Percentiles rank a stretch among this genome's conserved stretches.
Evolutionary conservation across 495 filamentous ascomycete genomes (phyloP).

Genomic region (Pyronema omphalodes): DNA sequence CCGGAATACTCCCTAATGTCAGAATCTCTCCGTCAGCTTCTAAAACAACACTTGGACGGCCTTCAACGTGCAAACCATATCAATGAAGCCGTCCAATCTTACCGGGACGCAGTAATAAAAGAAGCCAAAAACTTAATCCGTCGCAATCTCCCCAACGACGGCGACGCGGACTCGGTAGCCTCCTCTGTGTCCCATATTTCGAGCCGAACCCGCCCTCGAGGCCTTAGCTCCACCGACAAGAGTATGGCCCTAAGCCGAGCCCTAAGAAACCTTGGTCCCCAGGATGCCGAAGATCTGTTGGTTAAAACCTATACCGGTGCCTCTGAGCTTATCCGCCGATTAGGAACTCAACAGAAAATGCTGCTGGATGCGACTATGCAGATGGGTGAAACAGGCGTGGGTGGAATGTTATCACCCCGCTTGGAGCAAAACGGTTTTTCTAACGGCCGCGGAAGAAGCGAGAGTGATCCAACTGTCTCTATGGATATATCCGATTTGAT

Average conservation of each 20-base stretch:
- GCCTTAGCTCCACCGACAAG: slow-evolving; percentile 69
- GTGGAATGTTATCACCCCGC: slow-evolving; percentile 23
- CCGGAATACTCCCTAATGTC: slow-evolving; percentile 23
- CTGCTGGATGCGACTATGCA: slow-evolving; percentile 80
- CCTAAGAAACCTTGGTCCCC: slow-evolving; percentile 61
- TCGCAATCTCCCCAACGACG: slow-evolving; percentile 67
- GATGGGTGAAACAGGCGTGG: slow-evolving; percentile 23
- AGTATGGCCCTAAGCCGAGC: slow-evolving; percentile 81
- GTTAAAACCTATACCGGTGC: slow-evolving; percentile 67
- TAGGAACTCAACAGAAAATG: slow-evolving; percentile 83
- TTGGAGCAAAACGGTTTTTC: slow-evolving; percentile 21
- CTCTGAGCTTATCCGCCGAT: slow-evolving; percentile 64
- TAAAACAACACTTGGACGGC: slow-evolving; percentile 52
- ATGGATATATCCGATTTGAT: slow-evolving; percentile 88
- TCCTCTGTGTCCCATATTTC: slow-evolving; percentile 60
- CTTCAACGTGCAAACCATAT: slow-evolving; percentile 62
- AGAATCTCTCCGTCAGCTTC: slow-evolving; percentile 44
- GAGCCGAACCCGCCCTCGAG: slow-evolving; percentile 25
- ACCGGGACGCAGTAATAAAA: slow-evolving; percentile 67
- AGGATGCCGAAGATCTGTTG: slow-evolving; percentile 73
- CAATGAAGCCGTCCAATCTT: slow-evolving; percentile 59
- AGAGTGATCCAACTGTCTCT: slow-evolving; percentile 1
- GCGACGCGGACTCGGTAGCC: slow-evolving; percentile 78
- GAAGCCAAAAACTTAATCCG: slow-evolving; percentile 81
- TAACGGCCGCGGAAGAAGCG: slow-evolving; percentile 1